Evolutionary conservation across 768 basidiomycete genomes (phyloP), one percentile per base, ranked within the genome.

Genomic region (Tylopilus cervinicoccineus): DNA sequence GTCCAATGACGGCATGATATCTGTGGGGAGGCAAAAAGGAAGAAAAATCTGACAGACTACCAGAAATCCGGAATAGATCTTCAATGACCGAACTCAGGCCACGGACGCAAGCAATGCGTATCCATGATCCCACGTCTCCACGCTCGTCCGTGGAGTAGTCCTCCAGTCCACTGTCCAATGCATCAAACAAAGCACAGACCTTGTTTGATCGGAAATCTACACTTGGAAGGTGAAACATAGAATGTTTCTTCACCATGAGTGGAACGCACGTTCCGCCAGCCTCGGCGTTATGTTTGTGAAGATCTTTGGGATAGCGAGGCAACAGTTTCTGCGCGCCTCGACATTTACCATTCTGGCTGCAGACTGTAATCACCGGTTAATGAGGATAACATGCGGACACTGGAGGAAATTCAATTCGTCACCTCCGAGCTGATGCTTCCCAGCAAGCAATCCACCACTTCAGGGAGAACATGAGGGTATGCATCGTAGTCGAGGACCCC

Each of bases 121-220:
- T 78, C 93, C 93, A 96, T 2, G 95, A 97, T 34, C 95, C 95
- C 31, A 99, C 87, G 62, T 99, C 96, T 5, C 95, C 95, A 55
- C 95, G 83, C 63, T 96, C 89, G 63, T 99, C 95, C 40, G 80
- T 82, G 6, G 90, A 87, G 62, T 98, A 99, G 70, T 99, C 94
- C 17, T 80, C 75, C 44, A 99, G 68, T 4, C 91, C 93, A n/a
- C 61, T 64, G n/a, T 84, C 65, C 31, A 90, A 61, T 17, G 78
- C 75, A 45, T 76, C 70, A 43, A 86, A 71, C 46, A 90, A 62
- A 5, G 71, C 60, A 46, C 70, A 66, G 43, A 84, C 70, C 31
- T 71, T 53, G 31, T 67, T 67, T 32, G 76, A 64, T 40, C 73
- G 70, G 50, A 86, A 55, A 52, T 70, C 87, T 88, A 50, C 24